Evolutionary conservation across 2,329 filamentous ascomycete species (phyloP), one percentile per base, ranked within the genome.

Genomic region (Penicillium thymicola): DNA sequence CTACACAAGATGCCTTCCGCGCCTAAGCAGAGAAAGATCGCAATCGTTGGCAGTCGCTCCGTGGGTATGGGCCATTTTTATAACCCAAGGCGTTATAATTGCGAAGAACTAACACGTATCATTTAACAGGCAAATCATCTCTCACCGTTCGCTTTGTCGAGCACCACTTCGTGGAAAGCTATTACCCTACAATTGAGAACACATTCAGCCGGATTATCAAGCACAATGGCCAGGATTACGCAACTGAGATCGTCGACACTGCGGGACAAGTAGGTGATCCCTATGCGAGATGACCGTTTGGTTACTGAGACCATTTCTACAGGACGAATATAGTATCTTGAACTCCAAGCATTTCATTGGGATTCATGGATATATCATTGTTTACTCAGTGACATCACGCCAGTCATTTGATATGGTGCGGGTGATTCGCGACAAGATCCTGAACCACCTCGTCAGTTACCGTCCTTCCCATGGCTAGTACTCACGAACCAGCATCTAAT

Each of bases 291-390:
- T 16, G 16, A 46, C 25, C 10, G 16, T 37, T 23, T 41, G 38
- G 59, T 59, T 32, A 61, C 63, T 65, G 58, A 64, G 62, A 45
- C 30, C 23, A 51, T 55, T 21, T 21, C 43, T 55, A 58, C 70
- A 94, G 88, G 94, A 99, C 80, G 94, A 99, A 77, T 99, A 99
- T 81, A 96, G 90, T 72, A 97, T 97, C 64, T 82, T 99, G 60
- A 97, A 97, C 77, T 96, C 90, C 61, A 97, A 97, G 79, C 93
- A 97, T 74, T 97, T 97, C 70, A 97, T 99, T 74, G 94, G 94
- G 61, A 97, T 97, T 65, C 94, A 99, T 79, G 94, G 94, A 55
- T 99, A 97, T 76, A 92, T 99, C 84, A 88, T 99, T 59, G 93
- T 97, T 47, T 99, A 99, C 78, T 96, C 92, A n/a, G 92, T 99